phyloP scores from a whole-genome alignment of 2,329 filamentous ascomycete genomes.

The Penicillium sp. region DNA sequence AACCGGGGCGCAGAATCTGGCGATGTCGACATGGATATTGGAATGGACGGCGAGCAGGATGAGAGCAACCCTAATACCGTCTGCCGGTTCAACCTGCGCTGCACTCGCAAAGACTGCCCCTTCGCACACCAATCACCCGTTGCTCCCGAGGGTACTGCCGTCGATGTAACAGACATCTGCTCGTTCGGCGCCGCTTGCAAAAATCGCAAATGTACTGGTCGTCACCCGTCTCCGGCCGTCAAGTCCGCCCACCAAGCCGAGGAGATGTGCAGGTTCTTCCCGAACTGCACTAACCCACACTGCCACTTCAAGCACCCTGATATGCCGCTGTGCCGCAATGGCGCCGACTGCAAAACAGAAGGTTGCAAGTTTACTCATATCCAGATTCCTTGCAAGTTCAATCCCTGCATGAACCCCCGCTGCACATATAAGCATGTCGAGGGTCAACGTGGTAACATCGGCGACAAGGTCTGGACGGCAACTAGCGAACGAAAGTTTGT shows the following conservation, averaged over 20 bases:
- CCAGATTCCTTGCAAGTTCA: slow-evolving; percentile 83
- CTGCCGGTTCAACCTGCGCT: slow-evolving; percentile 88
- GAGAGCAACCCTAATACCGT: slow-evolving; percentile 63
- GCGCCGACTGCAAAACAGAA: slow-evolving; percentile 77
- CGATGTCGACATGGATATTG: slow-evolving; percentile 45
- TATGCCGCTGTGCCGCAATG: slow-evolving; percentile 87
- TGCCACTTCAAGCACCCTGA: slow-evolving; percentile 89
- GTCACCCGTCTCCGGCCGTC: slow-evolving; percentile 88
- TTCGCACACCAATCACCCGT: slow-evolving; percentile 95
- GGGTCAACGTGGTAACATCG: slow-evolving; percentile 81
- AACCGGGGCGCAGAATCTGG: slow-evolving; percentile 29
- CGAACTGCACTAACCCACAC: slow-evolving; percentile 82
- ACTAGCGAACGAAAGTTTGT: slow-evolving; percentile 89
- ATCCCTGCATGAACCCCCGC: slow-evolving; percentile 83
- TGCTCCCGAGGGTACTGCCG: slow-evolving; percentile 71
- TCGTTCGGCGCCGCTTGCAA: slow-evolving; percentile 89
- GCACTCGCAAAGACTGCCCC: slow-evolving; percentile 85
- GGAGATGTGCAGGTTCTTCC: slow-evolving; percentile 87
- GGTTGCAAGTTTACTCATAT: slow-evolving; percentile 91
- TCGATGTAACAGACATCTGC: slow-evolving; percentile 81
- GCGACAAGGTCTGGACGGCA: slow-evolving; percentile 88
- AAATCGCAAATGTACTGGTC: slow-evolving; percentile 88
- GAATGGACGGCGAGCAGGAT: slow-evolving; percentile 51
- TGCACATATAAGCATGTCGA: slow-evolving; percentile 90
- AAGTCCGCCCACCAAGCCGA: slow-evolving; percentile 77